These are phyloP conservation scores for Phytophthora pisi DNA, from an alignment of 352 stramenopile genomes.

Conservation along the genomic window DNA sequence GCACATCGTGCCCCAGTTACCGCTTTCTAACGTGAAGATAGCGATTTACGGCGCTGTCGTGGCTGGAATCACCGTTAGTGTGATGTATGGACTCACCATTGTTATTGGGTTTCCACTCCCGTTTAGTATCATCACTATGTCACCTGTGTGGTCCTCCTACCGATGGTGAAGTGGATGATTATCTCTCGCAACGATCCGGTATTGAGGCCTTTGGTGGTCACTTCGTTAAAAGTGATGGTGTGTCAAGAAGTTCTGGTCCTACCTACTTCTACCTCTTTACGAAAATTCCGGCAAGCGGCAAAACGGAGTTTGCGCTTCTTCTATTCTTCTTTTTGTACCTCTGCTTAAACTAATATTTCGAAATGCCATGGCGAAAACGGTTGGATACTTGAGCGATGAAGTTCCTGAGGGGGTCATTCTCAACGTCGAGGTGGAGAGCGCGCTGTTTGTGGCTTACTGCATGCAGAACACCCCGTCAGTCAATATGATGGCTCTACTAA, in stretches of 20 bases:
- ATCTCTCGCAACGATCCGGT: too few relatives aligned
- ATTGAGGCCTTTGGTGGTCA: not conserved
- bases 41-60: not conserved
- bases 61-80: not conserved
- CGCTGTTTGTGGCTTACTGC: not conserved
- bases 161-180: not conserved
- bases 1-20: not conserved
- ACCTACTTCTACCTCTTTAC: not conserved
- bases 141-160: not conserved
- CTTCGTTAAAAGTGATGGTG: not conserved
- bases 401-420: not conserved
- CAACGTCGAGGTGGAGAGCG: not conserved
- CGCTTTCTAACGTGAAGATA: not conserved
- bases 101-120: not conserved
- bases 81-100: not conserved
- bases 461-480: slow-evolving; percentile 20
- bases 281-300: not conserved
- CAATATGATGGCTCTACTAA: slow-evolving; percentile 4
- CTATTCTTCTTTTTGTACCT: not conserved
- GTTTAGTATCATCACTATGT: not conserved
- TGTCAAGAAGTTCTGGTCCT: not conserved
- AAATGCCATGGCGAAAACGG: not conserved
- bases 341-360: not conserved
- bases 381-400: not conserved
- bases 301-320: not conserved